phyloP scores from a whole-genome alignment of 1,139 yeast species.

The Geotrichum siamense region DNA sequence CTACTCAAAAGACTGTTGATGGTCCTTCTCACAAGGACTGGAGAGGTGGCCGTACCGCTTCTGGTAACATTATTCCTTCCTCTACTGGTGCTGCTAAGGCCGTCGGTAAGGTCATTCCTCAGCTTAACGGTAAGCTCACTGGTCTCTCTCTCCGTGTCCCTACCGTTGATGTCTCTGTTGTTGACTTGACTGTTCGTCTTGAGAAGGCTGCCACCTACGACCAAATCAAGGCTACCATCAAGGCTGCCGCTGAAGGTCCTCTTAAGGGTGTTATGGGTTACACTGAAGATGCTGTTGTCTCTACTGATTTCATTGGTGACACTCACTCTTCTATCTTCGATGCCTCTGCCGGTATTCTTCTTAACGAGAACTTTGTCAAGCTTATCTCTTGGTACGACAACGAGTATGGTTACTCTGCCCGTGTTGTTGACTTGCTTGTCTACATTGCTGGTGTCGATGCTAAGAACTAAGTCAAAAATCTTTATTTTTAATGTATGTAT shows the following conservation, averaged over 20 bases:
- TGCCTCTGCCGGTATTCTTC: conserved; percentile 77
- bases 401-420: conserved; percentile 88
- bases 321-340: conserved; percentile 75
- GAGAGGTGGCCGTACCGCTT: conserved; percentile 93
- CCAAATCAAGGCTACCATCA: conserved; percentile 64
- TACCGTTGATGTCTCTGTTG: conserved; percentile 78
- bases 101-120: conserved; percentile 85
- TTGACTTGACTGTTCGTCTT: conserved; percentile 64
- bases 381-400: conserved; percentile 86
- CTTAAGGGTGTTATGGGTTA: conserved; percentile 73
- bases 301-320: conserved; percentile 76
- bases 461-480: conserved; percentile 11
- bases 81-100: conserved; percentile 94
- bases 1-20: conserved; percentile 86
- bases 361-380: conserved; percentile 78
- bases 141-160: conserved; percentile 89
- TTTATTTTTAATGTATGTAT: conserved; percentile 7
- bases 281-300: conserved; percentile 84
- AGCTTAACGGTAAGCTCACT: conserved; percentile 80
- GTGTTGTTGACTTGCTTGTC: conserved; percentile 79
- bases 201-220: conserved; percentile 65
- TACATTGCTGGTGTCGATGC: conserved; percentile 50
- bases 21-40: conserved; percentile 93
- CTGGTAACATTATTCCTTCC: conserved; percentile 84
- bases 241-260: conserved; percentile 55